These are phyloP conservation scores for Chlamydomonas applanata DNA, from an alignment of 139 green algal genomes.

Conservation along the genomic window DNA sequence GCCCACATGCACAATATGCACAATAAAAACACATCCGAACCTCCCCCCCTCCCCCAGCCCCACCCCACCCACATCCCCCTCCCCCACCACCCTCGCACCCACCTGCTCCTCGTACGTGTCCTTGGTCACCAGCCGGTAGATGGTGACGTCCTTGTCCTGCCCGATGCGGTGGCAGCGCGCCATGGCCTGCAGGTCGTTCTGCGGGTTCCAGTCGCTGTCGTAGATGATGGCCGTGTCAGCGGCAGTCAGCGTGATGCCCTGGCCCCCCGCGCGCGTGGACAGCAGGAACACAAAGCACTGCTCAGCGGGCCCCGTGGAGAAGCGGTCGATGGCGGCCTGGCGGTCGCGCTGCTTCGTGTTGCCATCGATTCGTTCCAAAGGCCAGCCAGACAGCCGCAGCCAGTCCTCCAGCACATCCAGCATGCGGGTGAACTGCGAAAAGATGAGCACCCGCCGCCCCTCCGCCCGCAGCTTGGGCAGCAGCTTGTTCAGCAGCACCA, in stretches of 20 bases:
- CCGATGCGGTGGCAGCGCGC: conserved; percentile 95
- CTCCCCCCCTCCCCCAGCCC: no score
- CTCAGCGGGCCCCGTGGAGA: conserved; percentile 58
- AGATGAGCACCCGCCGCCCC: conserved; percentile 85
- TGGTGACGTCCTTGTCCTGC: conserved; percentile 75
- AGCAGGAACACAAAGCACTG: conserved; percentile 87
- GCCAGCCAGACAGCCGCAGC: conserved; percentile 44
- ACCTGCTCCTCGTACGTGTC: conserved; percentile 87
- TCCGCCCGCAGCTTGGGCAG: conserved; percentile 80
- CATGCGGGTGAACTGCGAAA: conserved; percentile 82
- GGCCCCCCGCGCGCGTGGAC: conserved; percentile 87
- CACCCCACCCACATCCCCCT: no score
- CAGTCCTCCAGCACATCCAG: conserved; percentile 87
- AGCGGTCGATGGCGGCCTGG: conserved; percentile 90
- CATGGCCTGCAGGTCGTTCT: conserved; percentile 78
- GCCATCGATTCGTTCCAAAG: conserved; percentile 88
- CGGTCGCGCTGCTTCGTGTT: conserved; percentile 52
- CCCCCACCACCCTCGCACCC: no score
- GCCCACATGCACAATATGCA: no score
- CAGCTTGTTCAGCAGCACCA: conserved; percentile 80
- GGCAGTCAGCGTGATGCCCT: conserved; percentile 95
- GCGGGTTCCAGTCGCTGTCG: conserved; percentile 90
- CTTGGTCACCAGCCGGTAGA: conserved; percentile 89
- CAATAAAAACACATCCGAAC: no score
- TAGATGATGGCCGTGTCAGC: conserved; percentile 95